phyloP scores from a whole-genome alignment of 1,284 basidiomycete genomes.

The Takashimella koratensis region DNA sequence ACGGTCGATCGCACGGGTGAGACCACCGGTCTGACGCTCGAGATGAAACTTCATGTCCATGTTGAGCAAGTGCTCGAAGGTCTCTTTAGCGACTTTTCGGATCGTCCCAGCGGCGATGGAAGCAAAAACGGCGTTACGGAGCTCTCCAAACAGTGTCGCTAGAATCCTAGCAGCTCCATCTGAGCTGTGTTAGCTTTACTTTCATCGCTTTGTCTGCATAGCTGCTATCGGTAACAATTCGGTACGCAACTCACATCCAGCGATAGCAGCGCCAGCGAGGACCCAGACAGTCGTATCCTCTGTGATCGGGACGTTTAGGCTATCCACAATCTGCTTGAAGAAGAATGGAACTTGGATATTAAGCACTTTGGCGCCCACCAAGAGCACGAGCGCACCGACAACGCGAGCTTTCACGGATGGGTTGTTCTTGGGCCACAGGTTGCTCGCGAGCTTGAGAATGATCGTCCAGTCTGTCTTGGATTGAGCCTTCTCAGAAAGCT shows the following conservation, averaged over 20 bases:
- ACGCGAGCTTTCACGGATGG: conserved; percentile 64
- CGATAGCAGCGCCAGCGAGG: conserved; percentile 78
- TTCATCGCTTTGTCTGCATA: no score
- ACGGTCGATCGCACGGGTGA: conserved; percentile 93
- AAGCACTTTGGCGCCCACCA: conserved; percentile 86
- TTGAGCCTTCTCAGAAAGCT: conserved; percentile 22
- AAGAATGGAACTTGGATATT: conserved; percentile 97
- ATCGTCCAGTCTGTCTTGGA: conserved; percentile 54
- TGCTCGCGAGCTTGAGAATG: conserved; percentile 54
- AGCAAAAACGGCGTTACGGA: conserved; percentile 94
- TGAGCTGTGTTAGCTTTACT: conserved; percentile 41
- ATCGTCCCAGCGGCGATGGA: conserved; percentile 93
- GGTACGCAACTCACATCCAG: conserved; percentile 70
- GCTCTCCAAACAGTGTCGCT: conserved; percentile 82
- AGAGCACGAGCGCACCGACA: conserved; percentile 71
- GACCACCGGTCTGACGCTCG: conserved; percentile 87
- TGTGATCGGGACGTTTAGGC: conserved; percentile 78
- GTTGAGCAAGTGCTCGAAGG: conserved; percentile 86
- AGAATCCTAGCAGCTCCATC: conserved; percentile 88
- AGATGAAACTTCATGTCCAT: conserved; percentile 93
- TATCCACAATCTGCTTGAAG: conserved; percentile 89
- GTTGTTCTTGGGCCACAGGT: conserved; percentile 59
- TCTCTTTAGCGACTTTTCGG: conserved; percentile 85
- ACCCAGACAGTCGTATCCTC: conserved; percentile 81
- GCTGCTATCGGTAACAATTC: background rate